Base-by-base conservation (phyloP, 192 early-diverging fungal species). In the Helicostylum pulchrum region DNA sequence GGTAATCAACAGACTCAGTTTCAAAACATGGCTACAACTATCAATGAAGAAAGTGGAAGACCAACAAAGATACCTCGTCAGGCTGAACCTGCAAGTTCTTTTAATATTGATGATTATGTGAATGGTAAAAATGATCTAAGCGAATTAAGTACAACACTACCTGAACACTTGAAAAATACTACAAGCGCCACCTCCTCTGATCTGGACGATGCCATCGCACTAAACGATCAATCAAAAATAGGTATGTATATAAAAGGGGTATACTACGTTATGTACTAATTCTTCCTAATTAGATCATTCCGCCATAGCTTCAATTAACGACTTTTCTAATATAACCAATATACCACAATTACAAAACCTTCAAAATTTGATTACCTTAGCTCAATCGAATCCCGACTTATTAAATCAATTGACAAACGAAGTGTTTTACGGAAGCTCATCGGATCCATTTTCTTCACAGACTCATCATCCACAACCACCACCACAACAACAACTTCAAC, bases 291-390 rank as follows among this genome's bases (percentile, higher is more conserved):
- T 47, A 42, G 20, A 43, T 53, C 19, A 23, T 55, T 23, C 34
- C 3, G 20, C 17, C 3, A 51, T 46, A 11, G 0, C 23, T 30
- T 46, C 50, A 11, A 19, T n/a, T n/a, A 30, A 15, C 49, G 19
- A 44, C 23, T 23, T 61, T 43, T 42, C 11, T 7, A 44, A 15
- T 12, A 46, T 70, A 17, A 21, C 62, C 17, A 70, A 42, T 39
- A 6, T 58, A 4, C 54, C 53, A 14, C 61, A 70, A 43, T 20
- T 70, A 3, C 56, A 43, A 17, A 44, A 34, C 1, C 32, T 66
- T 51, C 68, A 70, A 39, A 63, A 44, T 23, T 21, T 70, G 19
- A 62, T 70, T 26, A 46, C 44, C 10, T 44, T 70, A 12, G 68
- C 68, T 11, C 68, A 70, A 54, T 44, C 61, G 2, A 64, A 63